Conservation (phyloP, 495 filamentous ascomycete species). For the Chaetomidium leptoderma region DNA sequence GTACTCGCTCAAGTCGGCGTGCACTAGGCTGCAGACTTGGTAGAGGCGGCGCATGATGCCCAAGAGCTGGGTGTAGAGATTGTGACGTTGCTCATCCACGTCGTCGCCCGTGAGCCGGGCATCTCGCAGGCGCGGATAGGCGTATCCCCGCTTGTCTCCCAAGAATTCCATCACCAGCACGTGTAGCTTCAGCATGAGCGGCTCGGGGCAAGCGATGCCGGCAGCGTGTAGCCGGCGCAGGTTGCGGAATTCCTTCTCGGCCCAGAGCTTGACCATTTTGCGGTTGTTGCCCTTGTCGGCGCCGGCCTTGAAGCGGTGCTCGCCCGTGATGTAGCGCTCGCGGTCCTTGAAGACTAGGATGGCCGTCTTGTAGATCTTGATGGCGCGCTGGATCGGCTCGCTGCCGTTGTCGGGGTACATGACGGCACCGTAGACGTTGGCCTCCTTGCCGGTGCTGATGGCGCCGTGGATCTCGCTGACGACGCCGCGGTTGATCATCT, state of each 20-base stretch:
- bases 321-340: slow-evolving; percentile 88
- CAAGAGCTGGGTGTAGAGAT: slow-evolving; percentile 75
- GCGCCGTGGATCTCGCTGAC: slow-evolving; percentile 82
- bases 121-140: slow-evolving; percentile 71
- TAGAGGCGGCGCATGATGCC: slow-evolving; percentile 90
- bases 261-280: slow-evolving; percentile 96
- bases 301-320: slow-evolving; percentile 69
- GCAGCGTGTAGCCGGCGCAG: slow-evolving; percentile 74
- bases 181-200: slow-evolving; percentile 78
- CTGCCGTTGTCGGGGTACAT: slow-evolving; percentile 47
- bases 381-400: slow-evolving; percentile 56
- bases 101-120: slow-evolving; percentile 42
- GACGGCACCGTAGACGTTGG: slow-evolving; percentile 81
- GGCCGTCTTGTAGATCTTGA: slow-evolving; percentile 97
- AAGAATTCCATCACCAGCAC: slow-evolving; percentile 93
- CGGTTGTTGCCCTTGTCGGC: slow-evolving; percentile 89
- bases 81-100: slow-evolving; percentile 72
- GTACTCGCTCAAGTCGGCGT: slow-evolving; percentile 96
- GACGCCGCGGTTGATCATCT: slow-evolving; percentile 88
- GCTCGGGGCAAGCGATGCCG: slow-evolving; percentile 86
- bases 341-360: slow-evolving; percentile 97
- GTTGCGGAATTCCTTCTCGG: slow-evolving; percentile 97
- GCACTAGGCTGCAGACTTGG: slow-evolving; percentile 82
- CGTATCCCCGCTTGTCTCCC: slow-evolving; percentile 78
- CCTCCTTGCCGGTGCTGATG: slow-evolving; percentile 93